These are phyloP conservation scores for Globisporangium abappressorium DNA, from an alignment of 352 stramenopile species.

Conservation along the genomic window DNA sequence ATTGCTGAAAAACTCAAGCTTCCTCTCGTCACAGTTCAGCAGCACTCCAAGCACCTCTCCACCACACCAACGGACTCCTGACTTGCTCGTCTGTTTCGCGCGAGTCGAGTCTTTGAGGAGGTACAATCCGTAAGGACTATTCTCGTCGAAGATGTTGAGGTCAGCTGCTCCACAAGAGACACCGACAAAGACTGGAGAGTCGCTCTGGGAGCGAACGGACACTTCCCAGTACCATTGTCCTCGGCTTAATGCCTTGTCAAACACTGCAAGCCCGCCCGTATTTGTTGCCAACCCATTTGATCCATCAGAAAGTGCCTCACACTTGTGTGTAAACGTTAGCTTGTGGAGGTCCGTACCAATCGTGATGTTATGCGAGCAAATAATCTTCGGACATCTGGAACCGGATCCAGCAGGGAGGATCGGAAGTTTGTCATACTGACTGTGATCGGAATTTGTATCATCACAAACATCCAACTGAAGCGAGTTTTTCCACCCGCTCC, in stretches of 20 bases:
- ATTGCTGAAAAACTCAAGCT: conserved; percentile 60
- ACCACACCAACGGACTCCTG: conserved; percentile 31
- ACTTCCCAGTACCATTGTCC: conserved; percentile 86
- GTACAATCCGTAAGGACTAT: conserved; percentile 25
- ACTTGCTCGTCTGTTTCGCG: conserved; percentile 16
- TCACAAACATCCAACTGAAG: conserved; percentile 53
- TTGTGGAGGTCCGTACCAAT: conserved; percentile 67
- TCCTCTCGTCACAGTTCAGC: conserved; percentile 58
- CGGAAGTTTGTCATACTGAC: conserved; percentile 30
- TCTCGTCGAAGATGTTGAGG: conserved; percentile 41
- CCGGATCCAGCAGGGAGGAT: conserved; percentile 60
- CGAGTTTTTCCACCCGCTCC: conserved; percentile 72
- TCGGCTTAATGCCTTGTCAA: conserved; percentile 52
- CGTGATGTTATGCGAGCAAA: conserved; percentile 59
- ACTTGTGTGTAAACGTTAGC: conserved; percentile 49
- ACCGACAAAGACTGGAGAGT: conserved; percentile 71
- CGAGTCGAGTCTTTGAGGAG: conserved; percentile 35
- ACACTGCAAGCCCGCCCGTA: conserved; percentile 57
- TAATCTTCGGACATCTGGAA: conserved; percentile 64
- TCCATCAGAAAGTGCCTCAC: neutral
- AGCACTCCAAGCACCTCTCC: conserved; percentile 48
- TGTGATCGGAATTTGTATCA: conserved; percentile 27
- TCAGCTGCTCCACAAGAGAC: conserved; percentile 50
- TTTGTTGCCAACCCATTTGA: neutral
- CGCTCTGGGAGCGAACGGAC: conserved; percentile 41